Percentiles rank a stretch among this genome's conserved stretches.
Evolutionary conservation across 2,329 filamentous ascomycete species (phyloP).

Genomic region (Didymella pomorum): DNA sequence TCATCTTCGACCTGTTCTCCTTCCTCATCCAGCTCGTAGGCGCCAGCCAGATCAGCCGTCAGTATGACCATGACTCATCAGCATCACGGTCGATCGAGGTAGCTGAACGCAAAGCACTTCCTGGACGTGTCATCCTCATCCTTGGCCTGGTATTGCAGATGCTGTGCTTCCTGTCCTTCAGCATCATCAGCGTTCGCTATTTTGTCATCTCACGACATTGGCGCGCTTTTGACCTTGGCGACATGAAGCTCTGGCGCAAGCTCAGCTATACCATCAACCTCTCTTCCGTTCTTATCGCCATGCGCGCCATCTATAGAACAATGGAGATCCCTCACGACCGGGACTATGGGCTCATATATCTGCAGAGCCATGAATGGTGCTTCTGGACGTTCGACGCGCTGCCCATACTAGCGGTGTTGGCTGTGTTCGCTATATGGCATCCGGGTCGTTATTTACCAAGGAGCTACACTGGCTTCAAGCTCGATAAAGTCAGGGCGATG

Average conservation of each 20-base stretch:
- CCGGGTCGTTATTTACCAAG: slow-evolving; percentile 50
- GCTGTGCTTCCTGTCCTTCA: slow-evolving; percentile 61
- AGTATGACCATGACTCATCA: slow-evolving; percentile 42
- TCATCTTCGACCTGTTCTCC: slow-evolving; percentile 57
- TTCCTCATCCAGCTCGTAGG: slow-evolving; percentile 57
- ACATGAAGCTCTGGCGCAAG: slow-evolving; percentile 48
- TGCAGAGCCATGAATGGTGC: slow-evolving; percentile 61
- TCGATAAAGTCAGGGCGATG: slow-evolving; percentile 43
- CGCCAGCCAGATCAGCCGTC: slow-evolving; percentile 54
- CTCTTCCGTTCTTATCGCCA: slow-evolving; percentile 47
- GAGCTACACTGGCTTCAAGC: slow-evolving; percentile 39
- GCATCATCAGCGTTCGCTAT: slow-evolving; percentile 49
- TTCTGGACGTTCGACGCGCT: slow-evolving; percentile 62
- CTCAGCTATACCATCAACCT: slow-evolving; percentile 47
- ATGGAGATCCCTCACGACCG: slow-evolving; percentile 61
- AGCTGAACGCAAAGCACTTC: slow-evolving; percentile 39
- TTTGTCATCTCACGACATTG: slow-evolving; percentile 43
- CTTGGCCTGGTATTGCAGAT: slow-evolving; percentile 61
- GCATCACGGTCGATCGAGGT: slow-evolving; percentile 53
- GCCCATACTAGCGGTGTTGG: slow-evolving; percentile 59
- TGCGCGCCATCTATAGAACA: slow-evolving; percentile 63
- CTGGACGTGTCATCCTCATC: slow-evolving; percentile 52
- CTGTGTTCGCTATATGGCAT: slow-evolving; percentile 60
- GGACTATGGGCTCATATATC: slow-evolving; percentile 56
- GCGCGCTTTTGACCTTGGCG: slow-evolving; percentile 45